Percentiles rank a stretch among this genome's conserved stretches.
Conservation (phyloP, 768 basidiomycete species). For the Pisolithus marmoratus region DNA sequence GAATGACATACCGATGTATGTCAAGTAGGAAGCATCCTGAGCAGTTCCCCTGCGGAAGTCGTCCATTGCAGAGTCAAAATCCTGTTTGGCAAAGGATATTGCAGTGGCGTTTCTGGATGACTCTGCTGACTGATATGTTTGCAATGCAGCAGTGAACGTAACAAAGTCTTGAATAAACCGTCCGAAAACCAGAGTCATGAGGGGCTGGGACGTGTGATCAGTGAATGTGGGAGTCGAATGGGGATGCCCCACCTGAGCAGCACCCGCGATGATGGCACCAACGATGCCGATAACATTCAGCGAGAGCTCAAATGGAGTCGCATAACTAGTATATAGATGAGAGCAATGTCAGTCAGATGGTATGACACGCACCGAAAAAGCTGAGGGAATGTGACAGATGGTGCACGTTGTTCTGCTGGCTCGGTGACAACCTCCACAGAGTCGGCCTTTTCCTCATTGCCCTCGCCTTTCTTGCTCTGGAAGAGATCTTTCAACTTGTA, state of each 20-base stretch:
- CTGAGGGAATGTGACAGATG: conserved; percentile 37
- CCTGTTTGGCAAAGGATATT: conserved; percentile 25
- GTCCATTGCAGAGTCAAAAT: conserved; percentile 30
- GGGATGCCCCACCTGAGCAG: conserved; percentile 55
- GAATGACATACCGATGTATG: conserved; percentile 49
- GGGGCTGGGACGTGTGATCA: conserved; percentile 38
- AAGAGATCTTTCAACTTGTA: not conserved
- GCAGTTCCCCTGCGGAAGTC: conserved; percentile 50
- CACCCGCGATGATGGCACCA: conserved; percentile 70
- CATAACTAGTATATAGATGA: conserved; percentile 43
- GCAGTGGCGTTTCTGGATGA: conserved; percentile 23
- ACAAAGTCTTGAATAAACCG: conserved; percentile 73
- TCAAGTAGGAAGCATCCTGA: conserved; percentile 57
- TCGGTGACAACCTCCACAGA: not conserved
- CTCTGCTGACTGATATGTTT: conserved; percentile 3
- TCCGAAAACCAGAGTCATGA: conserved; percentile 84
- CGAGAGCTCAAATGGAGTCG: conserved; percentile 62
- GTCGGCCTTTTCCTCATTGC: conserved; percentile 17
- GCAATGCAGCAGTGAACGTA: conserved; percentile 35
- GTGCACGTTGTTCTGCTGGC: not conserved
- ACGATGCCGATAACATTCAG: conserved; percentile 68
- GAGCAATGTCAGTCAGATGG: not conserved
- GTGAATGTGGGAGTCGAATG: not conserved
- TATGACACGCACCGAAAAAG: conserved; percentile 40
- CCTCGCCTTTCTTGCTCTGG: conserved; percentile 28